Conservation (phyloP, 345 rosid species). For the Clarkia xantiana region DNA sequence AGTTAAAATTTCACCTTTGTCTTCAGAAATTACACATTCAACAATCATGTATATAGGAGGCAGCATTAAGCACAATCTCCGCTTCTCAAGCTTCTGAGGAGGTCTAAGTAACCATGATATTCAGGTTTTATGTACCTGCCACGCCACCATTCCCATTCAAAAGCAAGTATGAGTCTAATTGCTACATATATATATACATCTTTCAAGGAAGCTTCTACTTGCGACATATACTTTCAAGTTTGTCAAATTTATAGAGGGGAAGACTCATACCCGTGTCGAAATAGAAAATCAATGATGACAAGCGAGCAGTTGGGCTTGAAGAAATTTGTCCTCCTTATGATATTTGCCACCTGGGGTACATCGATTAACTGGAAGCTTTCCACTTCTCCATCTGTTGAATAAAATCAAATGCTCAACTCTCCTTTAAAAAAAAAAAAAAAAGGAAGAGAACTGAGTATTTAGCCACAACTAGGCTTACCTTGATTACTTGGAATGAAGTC, state of each 20-base stretch:
- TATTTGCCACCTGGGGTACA: constrained; percentile 45
- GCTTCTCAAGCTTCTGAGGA: constrained; percentile 5
- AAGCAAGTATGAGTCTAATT: neutral
- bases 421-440: no score
- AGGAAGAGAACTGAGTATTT: neutral
- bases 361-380: constrained; percentile 76
- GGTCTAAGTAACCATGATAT: constrained; percentile 1
- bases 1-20: no score
- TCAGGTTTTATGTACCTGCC: constrained; percentile 56
- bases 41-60: no score
- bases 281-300: constrained; percentile 70
- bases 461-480: constrained; percentile 25
- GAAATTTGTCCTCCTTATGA: constrained; percentile 45
- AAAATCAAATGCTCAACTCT: neutral
- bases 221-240: neutral
- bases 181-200: no score
- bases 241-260: constrained; percentile 4
- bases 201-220: no score
- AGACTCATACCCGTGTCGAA: constrained; percentile 68
- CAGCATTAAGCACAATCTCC: constrained; percentile 27
- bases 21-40: no score
- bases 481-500: constrained; percentile 52
- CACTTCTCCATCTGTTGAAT: constrained; percentile 77
- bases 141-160: neutral
- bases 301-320: constrained; percentile 80